Percentiles rank a stretch among this genome's conserved stretches.
Conservation (phyloP, 192 early-diverging fungal genomes). For the Coemansia sp. region DNA sequence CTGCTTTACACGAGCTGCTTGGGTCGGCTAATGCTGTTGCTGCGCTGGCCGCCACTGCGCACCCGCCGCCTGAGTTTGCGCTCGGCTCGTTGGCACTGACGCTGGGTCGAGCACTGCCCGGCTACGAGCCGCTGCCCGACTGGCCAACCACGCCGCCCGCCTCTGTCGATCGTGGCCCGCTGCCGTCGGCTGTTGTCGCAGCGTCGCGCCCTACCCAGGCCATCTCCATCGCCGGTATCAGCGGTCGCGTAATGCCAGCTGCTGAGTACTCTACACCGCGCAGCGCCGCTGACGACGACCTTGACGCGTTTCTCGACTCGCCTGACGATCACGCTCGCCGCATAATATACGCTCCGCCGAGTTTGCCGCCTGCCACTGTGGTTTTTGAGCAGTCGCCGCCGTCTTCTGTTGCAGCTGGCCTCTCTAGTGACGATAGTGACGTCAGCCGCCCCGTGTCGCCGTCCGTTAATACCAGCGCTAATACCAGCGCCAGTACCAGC, state of each 20-base stretch:
- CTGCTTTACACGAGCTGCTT: conserved; percentile 21
- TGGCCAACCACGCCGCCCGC: conserved; percentile 60
- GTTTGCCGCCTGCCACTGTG: conserved; percentile 6
- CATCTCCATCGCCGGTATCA: conserved; percentile 46
- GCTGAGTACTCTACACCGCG: conserved; percentile 44
- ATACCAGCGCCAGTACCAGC: background rate
- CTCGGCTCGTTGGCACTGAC: conserved; percentile 68
- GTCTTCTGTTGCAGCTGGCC: background rate
- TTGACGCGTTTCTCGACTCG: conserved; percentile 51
- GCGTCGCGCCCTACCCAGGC: conserved; percentile 15
- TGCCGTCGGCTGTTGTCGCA: background rate
- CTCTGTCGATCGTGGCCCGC: conserved; percentile 22
- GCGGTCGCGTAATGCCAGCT: conserved; percentile 27
- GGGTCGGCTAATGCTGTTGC: conserved; percentile 4
- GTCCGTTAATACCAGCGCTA: background rate
- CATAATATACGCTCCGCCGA: background rate
- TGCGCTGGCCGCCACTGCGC: background rate
- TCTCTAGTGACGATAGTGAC: conserved; percentile 1
- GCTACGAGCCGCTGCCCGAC: conserved; percentile 78
- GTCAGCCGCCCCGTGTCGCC: background rate
- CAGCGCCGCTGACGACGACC: conserved; percentile 35
- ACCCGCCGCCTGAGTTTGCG: conserved; percentile 35
- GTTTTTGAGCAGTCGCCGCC: conserved; percentile 27
- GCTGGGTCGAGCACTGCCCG: conserved; percentile 57
- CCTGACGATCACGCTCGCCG: conserved; percentile 11